These are phyloP conservation scores for Metschnikowia amazonensis DNA, from an alignment of 805 yeast genomes.

Conservation along the genomic window DNA sequence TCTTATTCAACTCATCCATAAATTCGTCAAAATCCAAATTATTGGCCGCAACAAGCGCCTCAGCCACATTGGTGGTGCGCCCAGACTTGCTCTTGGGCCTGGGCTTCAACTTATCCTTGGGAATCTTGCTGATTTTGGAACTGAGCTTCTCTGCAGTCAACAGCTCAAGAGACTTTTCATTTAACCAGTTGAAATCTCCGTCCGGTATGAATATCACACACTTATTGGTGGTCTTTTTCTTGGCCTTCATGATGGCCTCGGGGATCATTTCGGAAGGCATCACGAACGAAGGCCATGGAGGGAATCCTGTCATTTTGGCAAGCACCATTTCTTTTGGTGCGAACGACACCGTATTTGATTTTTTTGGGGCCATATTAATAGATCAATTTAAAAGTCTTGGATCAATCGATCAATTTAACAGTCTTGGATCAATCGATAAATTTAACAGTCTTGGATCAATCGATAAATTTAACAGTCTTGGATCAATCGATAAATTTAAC, in stretches of 20 bases:
- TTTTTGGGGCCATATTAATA: conserved; percentile 35
- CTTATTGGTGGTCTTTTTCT: conserved; percentile 33
- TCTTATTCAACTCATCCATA: conserved; percentile 27
- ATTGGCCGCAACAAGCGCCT: conserved; percentile 37
- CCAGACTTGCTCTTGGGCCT: conserved; percentile 23
- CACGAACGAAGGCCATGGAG: conserved; percentile 50
- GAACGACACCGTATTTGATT: conserved; percentile 18
- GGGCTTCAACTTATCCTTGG: conserved; percentile 23
- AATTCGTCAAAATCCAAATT: conserved; percentile 36
- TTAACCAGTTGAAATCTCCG: conserved; percentile 45
- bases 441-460: no score
- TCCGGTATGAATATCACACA: conserved; percentile 47
- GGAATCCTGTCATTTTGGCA: conserved; percentile 43
- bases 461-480: no score
- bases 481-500: no score
- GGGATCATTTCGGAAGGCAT: conserved; percentile 40
- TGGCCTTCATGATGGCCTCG: conserved; percentile 29
- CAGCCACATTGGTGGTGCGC: conserved; percentile 30
- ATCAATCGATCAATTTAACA: no score
- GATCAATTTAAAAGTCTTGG: no score
- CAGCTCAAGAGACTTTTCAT: conserved; percentile 33
- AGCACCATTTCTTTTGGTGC: conserved; percentile 39
- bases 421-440: no score
- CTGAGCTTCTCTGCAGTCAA: conserved; percentile 29
- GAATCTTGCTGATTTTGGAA: conserved; percentile 27